These are phyloP conservation scores for Schizopora paradoxa DNA, from an alignment of 1,284 basidiomycete genomes.

Conservation along the genomic window DNA sequence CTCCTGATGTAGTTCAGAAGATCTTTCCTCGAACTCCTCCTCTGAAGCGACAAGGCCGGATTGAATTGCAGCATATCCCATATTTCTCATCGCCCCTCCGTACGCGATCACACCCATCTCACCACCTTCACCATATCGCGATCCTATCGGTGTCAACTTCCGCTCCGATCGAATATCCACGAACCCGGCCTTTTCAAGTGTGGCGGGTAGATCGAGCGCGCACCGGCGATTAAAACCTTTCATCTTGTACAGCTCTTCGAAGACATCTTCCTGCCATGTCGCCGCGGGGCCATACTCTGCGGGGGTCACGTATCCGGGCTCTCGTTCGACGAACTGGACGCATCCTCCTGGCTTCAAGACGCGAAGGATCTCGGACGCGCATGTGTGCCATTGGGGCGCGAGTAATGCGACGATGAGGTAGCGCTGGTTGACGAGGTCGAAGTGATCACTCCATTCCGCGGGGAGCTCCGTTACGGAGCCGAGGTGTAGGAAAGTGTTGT, in stretches of 20 bases:
- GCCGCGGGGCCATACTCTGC: no score
- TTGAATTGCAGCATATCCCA: background rate
- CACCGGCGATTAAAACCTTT: background rate
- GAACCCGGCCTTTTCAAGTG: background rate
- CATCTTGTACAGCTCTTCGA: no score
- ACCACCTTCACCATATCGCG: no score
- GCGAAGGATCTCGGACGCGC: conserved; percentile 16
- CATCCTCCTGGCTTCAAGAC: conserved; percentile 20
- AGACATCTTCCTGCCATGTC: no score
- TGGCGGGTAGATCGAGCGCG: background rate
- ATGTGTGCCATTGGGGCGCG: conserved; percentile 14
- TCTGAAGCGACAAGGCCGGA: background rate
- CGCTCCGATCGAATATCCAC: background rate
- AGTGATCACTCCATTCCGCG: conserved; percentile 17
- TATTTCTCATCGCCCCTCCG: background rate
- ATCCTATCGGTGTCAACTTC: no score
- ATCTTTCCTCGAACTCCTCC: background rate
- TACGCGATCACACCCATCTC: background rate
- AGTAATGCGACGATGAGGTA: conserved; percentile 18
- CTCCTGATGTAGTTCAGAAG: background rate
- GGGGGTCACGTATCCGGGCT: background rate
- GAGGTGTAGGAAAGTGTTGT: conserved; percentile 10
- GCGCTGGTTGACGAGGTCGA: conserved; percentile 21
- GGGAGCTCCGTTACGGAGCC: conserved; percentile 15
- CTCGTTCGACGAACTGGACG: conserved; percentile 19